phyloP scores from a whole-genome alignment of 2,329 filamentous ascomycete genomes.

The Ophioceras dolichostomum region DNA sequence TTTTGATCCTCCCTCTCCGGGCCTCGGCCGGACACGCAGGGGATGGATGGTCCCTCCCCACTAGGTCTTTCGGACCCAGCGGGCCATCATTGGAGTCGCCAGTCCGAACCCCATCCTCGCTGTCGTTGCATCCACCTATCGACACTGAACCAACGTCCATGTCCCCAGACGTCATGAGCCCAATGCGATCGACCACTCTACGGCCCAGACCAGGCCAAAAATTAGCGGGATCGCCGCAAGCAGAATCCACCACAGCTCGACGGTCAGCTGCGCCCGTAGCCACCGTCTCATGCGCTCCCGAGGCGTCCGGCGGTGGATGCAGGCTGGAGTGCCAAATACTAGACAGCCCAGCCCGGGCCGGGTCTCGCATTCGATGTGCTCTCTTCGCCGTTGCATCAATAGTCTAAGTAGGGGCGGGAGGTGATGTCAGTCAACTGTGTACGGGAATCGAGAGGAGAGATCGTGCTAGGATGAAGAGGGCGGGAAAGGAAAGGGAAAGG shows the following conservation, averaged over 20 bases:
- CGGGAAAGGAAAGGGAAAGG: not conserved
- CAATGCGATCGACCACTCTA: conserved; percentile 10
- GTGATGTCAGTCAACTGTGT: too few relatives aligned
- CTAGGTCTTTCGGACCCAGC: too few relatives aligned
- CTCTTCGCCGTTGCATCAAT: conserved; percentile 44
- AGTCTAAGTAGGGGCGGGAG: conserved; percentile 22
- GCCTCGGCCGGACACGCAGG: too few relatives aligned
- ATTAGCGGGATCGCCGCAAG: conserved; percentile 27
- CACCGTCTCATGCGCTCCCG: conserved; percentile 33
- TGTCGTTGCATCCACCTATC: too few relatives aligned
- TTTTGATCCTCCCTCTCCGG: too few relatives aligned
- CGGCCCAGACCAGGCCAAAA: conserved; percentile 24
- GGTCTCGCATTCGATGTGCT: conserved; percentile 49
- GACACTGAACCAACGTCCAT: too few relatives aligned
- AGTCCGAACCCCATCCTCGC: too few relatives aligned
- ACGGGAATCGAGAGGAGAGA: too few relatives aligned
- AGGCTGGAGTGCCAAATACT: conserved; percentile 36
- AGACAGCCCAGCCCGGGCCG: conserved; percentile 43
- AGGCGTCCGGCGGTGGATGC: conserved; percentile 27
- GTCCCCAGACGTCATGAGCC: too few relatives aligned
- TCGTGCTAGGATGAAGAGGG: too few relatives aligned
- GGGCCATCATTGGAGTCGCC: too few relatives aligned
- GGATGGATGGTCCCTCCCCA: too few relatives aligned
- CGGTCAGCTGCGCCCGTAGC: conserved; percentile 28
- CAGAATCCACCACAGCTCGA: conserved; percentile 37